Evolutionary conservation across 257 asterid genomes (phyloP).

Genomic region (Przewalskia tangutica): DNA sequence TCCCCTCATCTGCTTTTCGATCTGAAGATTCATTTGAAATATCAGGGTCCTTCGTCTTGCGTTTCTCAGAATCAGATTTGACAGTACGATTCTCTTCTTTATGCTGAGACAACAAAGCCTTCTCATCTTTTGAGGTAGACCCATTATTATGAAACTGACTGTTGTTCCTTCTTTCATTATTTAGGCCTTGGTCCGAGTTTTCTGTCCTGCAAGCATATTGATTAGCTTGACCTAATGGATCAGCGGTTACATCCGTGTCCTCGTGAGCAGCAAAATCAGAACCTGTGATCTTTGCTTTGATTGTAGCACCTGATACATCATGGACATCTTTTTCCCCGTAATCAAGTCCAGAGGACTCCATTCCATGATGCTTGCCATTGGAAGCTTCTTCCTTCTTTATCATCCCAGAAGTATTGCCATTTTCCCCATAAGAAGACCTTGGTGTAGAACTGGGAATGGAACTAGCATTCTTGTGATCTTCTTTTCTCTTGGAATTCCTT

Average conservation of each 20-base stretch:
- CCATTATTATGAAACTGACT: constrained; percentile 33
- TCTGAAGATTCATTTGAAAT: constrained; percentile 33
- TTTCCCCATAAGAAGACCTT: constrained; percentile 39
- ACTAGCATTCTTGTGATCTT: constrained; percentile 37
- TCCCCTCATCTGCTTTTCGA: constrained; percentile 37
- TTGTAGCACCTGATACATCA: constrained; percentile 7
- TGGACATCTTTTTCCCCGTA: constrained; percentile 15
- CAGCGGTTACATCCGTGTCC: constrained; percentile 18
- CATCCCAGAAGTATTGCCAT: constrained; percentile 18
- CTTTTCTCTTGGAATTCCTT: constrained; percentile 31
- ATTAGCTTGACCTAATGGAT: constrained; percentile 27
- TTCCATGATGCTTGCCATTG: constrained; percentile 23
- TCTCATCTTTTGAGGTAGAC: constrained; percentile 44
- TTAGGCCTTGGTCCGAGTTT: constrained; percentile 32
- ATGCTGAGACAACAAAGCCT: constrained; percentile 45
- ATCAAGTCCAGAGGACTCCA: constrained; percentile 22
- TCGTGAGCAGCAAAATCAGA: constrained; percentile 10
- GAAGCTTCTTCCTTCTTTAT: constrained; percentile 30
- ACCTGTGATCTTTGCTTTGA: constrained; percentile 16
- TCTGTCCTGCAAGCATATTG: constrained; percentile 24
- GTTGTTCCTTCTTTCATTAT: constrained; percentile 28
- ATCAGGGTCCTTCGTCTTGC: constrained; percentile 32
- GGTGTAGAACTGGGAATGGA: constrained; percentile 32
- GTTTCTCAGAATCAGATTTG: constrained; percentile 40
- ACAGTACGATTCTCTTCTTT: constrained; percentile 47